phyloP scores from a whole-genome alignment of 202 grass and related monocot genomes.

The Thinopyrum obtusiflorum region DNA sequence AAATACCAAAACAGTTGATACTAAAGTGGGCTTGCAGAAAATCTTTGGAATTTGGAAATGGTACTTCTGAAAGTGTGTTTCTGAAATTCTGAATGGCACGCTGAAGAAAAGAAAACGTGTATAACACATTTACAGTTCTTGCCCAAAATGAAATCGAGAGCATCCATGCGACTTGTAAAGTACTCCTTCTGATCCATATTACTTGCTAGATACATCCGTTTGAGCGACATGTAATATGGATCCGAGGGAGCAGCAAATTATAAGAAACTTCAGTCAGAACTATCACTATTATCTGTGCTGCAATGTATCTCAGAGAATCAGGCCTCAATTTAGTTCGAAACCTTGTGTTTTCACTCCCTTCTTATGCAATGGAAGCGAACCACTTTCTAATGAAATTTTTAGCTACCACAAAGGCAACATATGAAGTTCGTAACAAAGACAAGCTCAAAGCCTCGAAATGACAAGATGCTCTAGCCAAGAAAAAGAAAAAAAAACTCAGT shows the following conservation, averaged over 20 bases:
- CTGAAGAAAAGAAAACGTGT: background rate
- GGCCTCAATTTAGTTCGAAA: background rate
- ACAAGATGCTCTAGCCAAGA: background rate
- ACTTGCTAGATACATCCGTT: too few relatives aligned
- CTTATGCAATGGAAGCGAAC: background rate
- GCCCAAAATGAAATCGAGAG: background rate
- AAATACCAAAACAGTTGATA: conserved; percentile 16
- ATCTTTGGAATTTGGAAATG: background rate
- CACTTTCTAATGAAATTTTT: background rate
- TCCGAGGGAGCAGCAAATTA: background rate
- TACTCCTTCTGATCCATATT: too few relatives aligned
- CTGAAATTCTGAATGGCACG: background rate
- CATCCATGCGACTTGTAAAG: background rate
- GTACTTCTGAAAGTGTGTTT: background rate
- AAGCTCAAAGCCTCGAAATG: background rate
- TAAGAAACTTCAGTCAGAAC: background rate
- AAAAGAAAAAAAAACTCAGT: background rate
- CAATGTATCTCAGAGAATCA: background rate
- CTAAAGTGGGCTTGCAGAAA: background rate
- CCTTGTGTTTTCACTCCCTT: background rate
- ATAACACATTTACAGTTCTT: background rate
- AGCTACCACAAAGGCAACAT: background rate
- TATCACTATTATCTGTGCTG: background rate
- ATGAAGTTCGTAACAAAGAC: background rate
- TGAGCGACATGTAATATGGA: too few relatives aligned